Base-by-base conservation (phyloP, 306 rosid genomes). In the Cucurbita moschata region DNA sequence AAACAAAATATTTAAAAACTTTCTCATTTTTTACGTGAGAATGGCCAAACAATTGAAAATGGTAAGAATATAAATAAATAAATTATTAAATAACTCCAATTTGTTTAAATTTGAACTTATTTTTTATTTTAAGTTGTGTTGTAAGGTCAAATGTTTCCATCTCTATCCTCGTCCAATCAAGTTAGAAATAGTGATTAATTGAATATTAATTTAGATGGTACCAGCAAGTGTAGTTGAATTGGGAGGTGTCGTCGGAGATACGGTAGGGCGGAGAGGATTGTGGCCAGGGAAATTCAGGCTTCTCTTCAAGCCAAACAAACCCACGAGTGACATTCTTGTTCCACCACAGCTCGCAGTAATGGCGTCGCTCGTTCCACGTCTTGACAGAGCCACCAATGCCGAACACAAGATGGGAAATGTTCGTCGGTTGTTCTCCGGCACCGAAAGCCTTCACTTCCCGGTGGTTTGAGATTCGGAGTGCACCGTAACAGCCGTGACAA, bases 281-380 rank as follows among this genome's bases (percentile, higher is more conserved):
- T 1, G 86, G 78, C 97, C 94, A 89, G 0, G 81, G 71, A 16
- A 49, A 72, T 5, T 71, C 57, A 0, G 88, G 88, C 5, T 73
- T 68, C 0, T 51, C 21, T 0, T 89, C 96, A 0, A 92, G 59
- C 97, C 97, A 92, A 8, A 89, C 87, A 12, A 75, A 85, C 0
- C 96, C 97, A 42, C 87, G 79, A 13, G 87, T 88, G 53, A 59
- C 21, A 42, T 68, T 69, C 0, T 75, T 87, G 5, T 66, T 83
- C 97, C 97, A 89, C 88, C 90, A 92, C 4, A 88, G 76, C 54
- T 89, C 86, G 0, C 16, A 59, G 80, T 88, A 92, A 23, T 64
- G 81, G n/a, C 77, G 85, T 5, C 97, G 90, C 1, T 64, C 19
- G 37, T 78, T 19, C 97, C 97, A 92, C 0, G 92, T 82, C 61